These are phyloP conservation scores for Stentor roeselii DNA, from an alignment of 73 alveolate species.

Conservation along the genomic window DNA sequence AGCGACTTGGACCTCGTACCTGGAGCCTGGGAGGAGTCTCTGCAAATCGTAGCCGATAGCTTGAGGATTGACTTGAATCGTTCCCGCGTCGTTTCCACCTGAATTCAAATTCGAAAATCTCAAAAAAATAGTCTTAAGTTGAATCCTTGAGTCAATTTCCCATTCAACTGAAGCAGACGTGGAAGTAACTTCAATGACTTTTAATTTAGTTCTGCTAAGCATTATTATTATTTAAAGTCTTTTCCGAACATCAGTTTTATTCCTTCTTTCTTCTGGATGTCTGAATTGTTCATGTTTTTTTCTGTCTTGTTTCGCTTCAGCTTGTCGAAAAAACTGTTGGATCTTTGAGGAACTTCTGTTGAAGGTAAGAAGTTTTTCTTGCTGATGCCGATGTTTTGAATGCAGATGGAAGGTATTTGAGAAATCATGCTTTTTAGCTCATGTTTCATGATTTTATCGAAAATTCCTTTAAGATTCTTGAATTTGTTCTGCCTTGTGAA, in stretches of 20 bases:
- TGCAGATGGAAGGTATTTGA: conserved; percentile 18
- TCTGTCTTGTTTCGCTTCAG: not conserved
- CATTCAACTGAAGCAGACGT: no score
- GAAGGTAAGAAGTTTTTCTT: conserved; percentile 17
- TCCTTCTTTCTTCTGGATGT: not conserved
- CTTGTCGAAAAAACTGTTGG: not conserved
- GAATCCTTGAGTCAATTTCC: no score
- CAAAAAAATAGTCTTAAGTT: no score
- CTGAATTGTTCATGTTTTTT: not conserved
- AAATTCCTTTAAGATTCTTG: not conserved
- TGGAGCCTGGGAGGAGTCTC: not conserved
- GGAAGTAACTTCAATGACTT: no score
- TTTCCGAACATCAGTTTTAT: conserved; percentile 15
- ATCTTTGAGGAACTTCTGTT: not conserved
- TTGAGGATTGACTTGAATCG: no score
- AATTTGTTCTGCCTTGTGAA: not conserved
- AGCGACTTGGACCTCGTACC: not conserved
- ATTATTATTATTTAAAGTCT: no score
- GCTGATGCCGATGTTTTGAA: conserved; percentile 20
- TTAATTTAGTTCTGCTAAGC: no score
- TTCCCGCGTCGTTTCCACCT: no score
- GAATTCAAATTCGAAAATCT: no score
- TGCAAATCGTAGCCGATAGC: not conserved
- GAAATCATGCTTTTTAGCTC: not conserved
- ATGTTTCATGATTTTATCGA: conserved; percentile 17